A percentile compares a stretch with the other conserved stretches of the same genome.
These are phyloP conservation scores for Pythium diclinum DNA, from an alignment of 352 stramenopile species.

Conservation along the genomic window DNA sequence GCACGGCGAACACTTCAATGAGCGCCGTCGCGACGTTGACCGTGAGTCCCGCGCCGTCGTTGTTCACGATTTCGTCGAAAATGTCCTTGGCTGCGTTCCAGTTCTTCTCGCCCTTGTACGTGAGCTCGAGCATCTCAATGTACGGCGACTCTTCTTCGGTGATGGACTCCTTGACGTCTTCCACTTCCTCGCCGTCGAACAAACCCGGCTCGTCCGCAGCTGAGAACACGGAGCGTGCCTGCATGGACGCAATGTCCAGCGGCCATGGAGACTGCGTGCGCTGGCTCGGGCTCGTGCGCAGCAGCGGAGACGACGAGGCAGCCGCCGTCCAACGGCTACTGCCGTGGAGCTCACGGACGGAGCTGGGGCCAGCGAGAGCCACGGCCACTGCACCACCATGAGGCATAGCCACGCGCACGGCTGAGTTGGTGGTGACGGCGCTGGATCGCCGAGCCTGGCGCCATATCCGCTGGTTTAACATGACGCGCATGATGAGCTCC, in stretches of 20 bases:
- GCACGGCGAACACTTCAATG: conserved; percentile 56
- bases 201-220: conserved; percentile 14
- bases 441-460: conserved; percentile 11
- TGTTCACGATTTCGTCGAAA: conserved; percentile 41
- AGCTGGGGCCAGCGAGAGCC: neutral
- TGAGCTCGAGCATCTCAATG: conserved; percentile 30
- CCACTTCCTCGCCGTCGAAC: conserved; percentile 5
- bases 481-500: conserved; percentile 19
- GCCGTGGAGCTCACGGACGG: conserved; percentile 14
- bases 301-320: neutral
- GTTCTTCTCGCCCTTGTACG: conserved; percentile 36
- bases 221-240: conserved; percentile 20
- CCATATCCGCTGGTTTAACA: conserved; percentile 30
- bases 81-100: conserved; percentile 50
- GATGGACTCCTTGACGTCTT: conserved; percentile 1
- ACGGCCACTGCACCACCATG: neutral
- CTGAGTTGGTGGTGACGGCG: neutral
- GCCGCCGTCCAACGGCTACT: neutral
- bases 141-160: conserved; percentile 24
- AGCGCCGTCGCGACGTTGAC: conserved; percentile 53
- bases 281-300: neutral
- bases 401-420: neutral
- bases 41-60: conserved; percentile 35
- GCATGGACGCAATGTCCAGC: neutral
- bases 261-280: conserved; percentile 9